Evolutionary conservation across 2,329 filamentous ascomycete genomes (phyloP).

Genomic region (Raffaelea arxii): DNA sequence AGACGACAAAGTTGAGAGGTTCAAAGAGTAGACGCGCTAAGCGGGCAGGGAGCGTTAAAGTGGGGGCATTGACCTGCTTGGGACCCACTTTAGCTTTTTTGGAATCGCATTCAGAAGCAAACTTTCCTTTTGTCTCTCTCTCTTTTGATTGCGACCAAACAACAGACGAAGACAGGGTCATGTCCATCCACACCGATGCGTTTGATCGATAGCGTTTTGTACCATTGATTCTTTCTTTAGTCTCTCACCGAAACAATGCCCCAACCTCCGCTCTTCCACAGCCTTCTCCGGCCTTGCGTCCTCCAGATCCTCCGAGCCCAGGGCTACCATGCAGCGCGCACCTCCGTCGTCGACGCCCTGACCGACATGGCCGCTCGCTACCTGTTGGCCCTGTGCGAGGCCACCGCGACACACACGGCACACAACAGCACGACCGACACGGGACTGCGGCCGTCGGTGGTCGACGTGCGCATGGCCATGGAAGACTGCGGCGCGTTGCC

Average conservation of each 20-base stretch:
- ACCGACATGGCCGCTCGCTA: constrained; percentile 80
- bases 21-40: too few relatives aligned
- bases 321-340: constrained; percentile 75
- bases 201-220: too few relatives aligned
- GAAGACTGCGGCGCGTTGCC: constrained; percentile 68
- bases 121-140: too few relatives aligned
- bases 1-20: not conserved
- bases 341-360: constrained; percentile 77
- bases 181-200: too few relatives aligned
- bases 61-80: not conserved
- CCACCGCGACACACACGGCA: constrained; percentile 60
- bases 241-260: constrained; percentile 24
- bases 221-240: too few relatives aligned
- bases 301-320: constrained; percentile 87
- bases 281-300: constrained; percentile 75
- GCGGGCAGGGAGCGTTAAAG: too few relatives aligned
- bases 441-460: constrained; percentile 53
- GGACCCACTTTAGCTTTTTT: not conserved
- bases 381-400: constrained; percentile 61
- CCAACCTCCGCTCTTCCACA: constrained; percentile 48
- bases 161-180: too few relatives aligned
- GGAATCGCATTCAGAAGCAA: too few relatives aligned
- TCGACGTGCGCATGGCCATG: constrained; percentile 78
- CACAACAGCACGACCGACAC: constrained; percentile 59
- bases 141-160: too few relatives aligned